Percentiles rank a stretch among this genome's conserved stretches.
phyloP scores from a whole-genome alignment of 2,329 filamentous ascomycete genomes.

The Helminthosporium solani region DNA sequence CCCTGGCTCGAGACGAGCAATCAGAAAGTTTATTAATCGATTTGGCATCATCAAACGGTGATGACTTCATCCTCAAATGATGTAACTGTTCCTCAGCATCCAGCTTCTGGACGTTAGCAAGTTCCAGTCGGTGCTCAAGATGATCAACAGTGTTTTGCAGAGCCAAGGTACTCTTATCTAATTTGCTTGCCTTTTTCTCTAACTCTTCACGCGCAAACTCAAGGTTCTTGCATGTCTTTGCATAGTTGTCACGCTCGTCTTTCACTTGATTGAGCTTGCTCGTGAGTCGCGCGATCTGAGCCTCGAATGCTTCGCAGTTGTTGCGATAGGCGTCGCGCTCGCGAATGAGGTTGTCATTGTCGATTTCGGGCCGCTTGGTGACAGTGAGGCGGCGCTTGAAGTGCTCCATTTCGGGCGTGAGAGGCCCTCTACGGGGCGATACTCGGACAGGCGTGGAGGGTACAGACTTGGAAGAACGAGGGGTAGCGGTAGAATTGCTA shows the following conservation, averaged over 20 bases:
- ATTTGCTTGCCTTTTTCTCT: slow-evolving; percentile 28
- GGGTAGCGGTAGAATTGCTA: slow-evolving; percentile 21
- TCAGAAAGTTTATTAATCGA: slow-evolving; percentile 9
- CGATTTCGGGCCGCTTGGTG: slow-evolving; percentile 34
- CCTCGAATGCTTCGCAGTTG: slow-evolving; percentile 38
- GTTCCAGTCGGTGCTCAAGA: slow-evolving; percentile 42
- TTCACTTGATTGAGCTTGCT: slow-evolving; percentile 43
- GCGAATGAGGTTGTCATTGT: slow-evolving; percentile 35
- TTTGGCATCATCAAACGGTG: slow-evolving; percentile 30
- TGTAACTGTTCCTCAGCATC: slow-evolving; percentile 44
- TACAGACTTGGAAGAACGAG: slow-evolving; percentile 17
- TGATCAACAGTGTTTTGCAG: slow-evolving; percentile 42
- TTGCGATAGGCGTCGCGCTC: slow-evolving; percentile 39
- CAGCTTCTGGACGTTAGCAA: slow-evolving; percentile 44
- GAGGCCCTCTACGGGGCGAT: slow-evolving; percentile 15
- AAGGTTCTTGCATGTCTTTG: slow-evolving; percentile 30
- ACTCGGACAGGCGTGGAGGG: slow-evolving; percentile 29
- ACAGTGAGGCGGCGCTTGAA: slow-evolving; percentile 43
- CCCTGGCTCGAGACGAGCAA: slow-evolving; percentile 1
- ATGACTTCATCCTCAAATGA: slow-evolving; percentile 29
- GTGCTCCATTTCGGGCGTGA: slow-evolving; percentile 39
- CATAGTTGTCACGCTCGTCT: slow-evolving; percentile 34
- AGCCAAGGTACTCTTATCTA: slow-evolving; percentile 27
- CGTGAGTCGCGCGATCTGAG: slow-evolving; percentile 43
- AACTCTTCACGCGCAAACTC: slow-evolving; percentile 34